These are phyloP conservation scores for Rhizopus delemar DNA, from an alignment of 371 early-diverging fungal species.

Conservation along the genomic window DNA sequence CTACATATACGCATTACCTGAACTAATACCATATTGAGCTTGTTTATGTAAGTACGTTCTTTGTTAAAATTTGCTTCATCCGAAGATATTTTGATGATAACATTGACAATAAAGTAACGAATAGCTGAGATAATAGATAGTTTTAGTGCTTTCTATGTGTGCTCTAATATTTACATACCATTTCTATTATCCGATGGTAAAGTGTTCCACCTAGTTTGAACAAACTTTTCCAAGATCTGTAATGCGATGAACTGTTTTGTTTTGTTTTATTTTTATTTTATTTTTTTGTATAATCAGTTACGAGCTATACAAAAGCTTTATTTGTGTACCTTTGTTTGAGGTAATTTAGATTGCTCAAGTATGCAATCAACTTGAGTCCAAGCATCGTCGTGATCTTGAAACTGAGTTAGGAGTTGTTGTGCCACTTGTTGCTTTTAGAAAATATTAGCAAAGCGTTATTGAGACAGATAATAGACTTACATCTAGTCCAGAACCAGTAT, in stretches of 20 bases:
- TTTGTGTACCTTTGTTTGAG: constrained; percentile 83
- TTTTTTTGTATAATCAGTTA: neutral
- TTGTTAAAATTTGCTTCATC: constrained; percentile 71
- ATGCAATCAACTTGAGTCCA: constrained; percentile 98
- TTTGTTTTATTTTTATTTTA: constrained; percentile 8
- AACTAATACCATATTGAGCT: constrained; percentile 93
- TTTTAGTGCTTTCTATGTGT: neutral
- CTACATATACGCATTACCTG: constrained; percentile 63
- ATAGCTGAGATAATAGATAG: constrained; percentile 63
- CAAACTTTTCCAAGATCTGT: constrained; percentile 93
- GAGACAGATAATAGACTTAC: constrained; percentile 42
- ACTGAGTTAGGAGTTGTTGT: constrained; percentile 83
- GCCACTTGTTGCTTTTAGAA: constrained; percentile 77
- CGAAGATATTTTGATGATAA: constrained; percentile 86
- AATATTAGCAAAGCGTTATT: constrained; percentile 5
- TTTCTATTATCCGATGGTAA: constrained; percentile 87
- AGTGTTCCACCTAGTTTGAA: constrained; percentile 97
- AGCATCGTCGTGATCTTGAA: constrained; percentile 96
- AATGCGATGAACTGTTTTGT: constrained; percentile 90
- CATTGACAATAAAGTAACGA: constrained; percentile 88
- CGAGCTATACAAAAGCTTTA: neutral
- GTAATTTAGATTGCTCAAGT: constrained; percentile 78
- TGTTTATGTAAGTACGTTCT: constrained; percentile 79
- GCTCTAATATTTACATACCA: constrained; percentile 57
- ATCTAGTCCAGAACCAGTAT: constrained; percentile 66